Evolutionary conservation across 2,329 filamentous ascomycete genomes (phyloP).

Genomic region (Didymella lethalis): DNA sequence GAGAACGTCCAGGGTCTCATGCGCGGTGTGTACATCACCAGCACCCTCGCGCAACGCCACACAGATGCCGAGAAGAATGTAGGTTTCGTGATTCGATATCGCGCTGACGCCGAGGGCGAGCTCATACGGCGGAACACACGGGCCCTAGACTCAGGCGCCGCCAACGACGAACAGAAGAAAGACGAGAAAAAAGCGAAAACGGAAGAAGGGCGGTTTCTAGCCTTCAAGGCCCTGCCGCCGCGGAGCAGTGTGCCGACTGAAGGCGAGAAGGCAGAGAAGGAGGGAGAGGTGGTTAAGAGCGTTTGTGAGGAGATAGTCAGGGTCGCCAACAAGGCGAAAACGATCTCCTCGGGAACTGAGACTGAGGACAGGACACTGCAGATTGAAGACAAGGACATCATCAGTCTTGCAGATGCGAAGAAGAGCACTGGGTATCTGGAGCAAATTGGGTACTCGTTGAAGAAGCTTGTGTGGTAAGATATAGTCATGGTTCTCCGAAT

Average conservation of each 20-base stretch:
- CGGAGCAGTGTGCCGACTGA: conserved; percentile 50
- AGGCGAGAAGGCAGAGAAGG: conserved; percentile 50
- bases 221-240: conserved; percentile 65
- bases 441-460: conserved; percentile 86
- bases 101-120: conserved; percentile 73
- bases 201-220: conserved; percentile 54
- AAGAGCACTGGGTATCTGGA: conserved; percentile 86
- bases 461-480: conserved; percentile 83
- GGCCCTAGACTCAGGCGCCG: conserved; percentile 66
- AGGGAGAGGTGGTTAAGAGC: conserved; percentile 64
- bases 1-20: conserved; percentile 75
- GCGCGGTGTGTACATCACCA: conserved; percentile 89
- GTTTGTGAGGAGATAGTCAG: conserved; percentile 82
- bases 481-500: background rate
- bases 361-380: conserved; percentile 42
- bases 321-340: conserved; percentile 63
- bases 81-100: conserved; percentile 82
- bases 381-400: conserved; percentile 72
- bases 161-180: conserved; percentile 26
- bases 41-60: conserved; percentile 79
- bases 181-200: conserved; percentile 30
- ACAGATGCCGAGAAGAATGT: conserved; percentile 81
- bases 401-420: conserved; percentile 84
- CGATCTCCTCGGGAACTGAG: conserved; percentile 36
- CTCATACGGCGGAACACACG: conserved; percentile 84